Conservation (phyloP, 1,139 yeast species). For the Scheffersomyces stambukii region DNA sequence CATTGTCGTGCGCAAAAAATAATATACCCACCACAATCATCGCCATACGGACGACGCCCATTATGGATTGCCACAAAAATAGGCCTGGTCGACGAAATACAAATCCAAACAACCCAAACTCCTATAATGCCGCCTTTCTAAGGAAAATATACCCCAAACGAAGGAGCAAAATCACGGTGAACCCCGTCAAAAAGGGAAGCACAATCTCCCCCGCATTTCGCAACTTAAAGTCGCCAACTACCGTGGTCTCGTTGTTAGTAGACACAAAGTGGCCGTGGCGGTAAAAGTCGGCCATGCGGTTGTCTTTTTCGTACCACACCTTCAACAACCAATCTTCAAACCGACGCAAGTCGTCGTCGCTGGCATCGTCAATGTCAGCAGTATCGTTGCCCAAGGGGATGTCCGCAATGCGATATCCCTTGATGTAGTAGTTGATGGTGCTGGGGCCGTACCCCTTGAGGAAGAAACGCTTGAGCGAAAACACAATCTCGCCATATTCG, state of each 20-base stretch:
- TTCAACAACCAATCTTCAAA: slow-evolving; percentile 75
- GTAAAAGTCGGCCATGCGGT: slow-evolving; percentile 56
- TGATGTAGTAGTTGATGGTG: slow-evolving; percentile 58
- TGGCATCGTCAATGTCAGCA: slow-evolving; percentile 42
- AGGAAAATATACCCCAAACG: slow-evolving; percentile 10
- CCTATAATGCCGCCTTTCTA: slow-evolving; percentile 5
- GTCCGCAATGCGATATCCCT: slow-evolving; percentile 52
- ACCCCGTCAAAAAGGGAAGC: slow-evolving; percentile 15
- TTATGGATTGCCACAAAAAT: no score
- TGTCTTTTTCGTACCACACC: slow-evolving; percentile 81
- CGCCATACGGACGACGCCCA: no score
- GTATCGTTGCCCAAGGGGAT: slow-evolving; percentile 62
- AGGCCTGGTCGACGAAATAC: no score
- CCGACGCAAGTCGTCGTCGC: slow-evolving; percentile 31
- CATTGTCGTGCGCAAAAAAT: no score
- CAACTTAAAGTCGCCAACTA: slow-evolving; percentile 27
- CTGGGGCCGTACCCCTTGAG: slow-evolving; percentile 70
- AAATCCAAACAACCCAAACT: neutral
- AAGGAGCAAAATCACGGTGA: slow-evolving; percentile 13
- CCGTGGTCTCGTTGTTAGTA: slow-evolving; percentile 15
- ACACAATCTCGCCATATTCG: slow-evolving; percentile 76
- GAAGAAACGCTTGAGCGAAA: slow-evolving; percentile 60
- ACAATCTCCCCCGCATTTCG: slow-evolving; percentile 19
- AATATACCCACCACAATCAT: no score
- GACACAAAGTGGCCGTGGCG: slow-evolving; percentile 39